phyloP scores from a whole-genome alignment of 2,329 filamentous ascomycete genomes.

The Amauroascus verrucosus region DNA sequence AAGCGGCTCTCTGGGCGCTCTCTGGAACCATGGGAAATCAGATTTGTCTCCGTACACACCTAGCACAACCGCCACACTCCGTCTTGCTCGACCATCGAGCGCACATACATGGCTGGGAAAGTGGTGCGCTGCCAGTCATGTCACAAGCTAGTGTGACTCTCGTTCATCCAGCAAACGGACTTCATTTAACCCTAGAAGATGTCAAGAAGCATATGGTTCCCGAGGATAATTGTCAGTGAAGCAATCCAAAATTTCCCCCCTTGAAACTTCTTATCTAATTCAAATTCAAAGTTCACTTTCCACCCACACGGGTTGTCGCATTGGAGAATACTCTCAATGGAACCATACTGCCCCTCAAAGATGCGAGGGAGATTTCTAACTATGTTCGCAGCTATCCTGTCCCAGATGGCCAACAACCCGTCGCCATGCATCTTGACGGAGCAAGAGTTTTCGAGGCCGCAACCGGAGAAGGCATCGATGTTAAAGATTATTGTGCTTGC shows the following conservation, averaged over 20 bases:
- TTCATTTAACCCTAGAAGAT: constrained; percentile 29
- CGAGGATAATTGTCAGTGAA: constrained; percentile 21
- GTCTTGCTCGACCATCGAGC: constrained; percentile 28
- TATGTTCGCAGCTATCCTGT: constrained; percentile 22
- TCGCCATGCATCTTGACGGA: constrained; percentile 27
- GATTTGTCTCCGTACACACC: constrained; percentile 26
- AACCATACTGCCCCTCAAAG: constrained; percentile 21
- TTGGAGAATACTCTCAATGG: constrained; percentile 25
- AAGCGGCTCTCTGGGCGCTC: constrained; percentile 25
- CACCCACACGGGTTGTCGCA: constrained; percentile 25
- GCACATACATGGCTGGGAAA: constrained; percentile 28
- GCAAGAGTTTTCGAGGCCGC: constrained; percentile 26
- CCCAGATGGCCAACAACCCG: constrained; percentile 18
- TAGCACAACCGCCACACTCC: constrained; percentile 27
- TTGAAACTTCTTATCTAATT: neutral
- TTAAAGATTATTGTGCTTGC: constrained; percentile 24
- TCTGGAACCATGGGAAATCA: constrained; percentile 35
- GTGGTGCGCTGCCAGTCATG: constrained; percentile 23
- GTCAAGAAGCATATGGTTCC: constrained; percentile 23
- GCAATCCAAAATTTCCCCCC: neutral
- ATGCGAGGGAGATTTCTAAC: constrained; percentile 24
- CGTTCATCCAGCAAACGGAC: constrained; percentile 25
- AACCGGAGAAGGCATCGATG: constrained; percentile 18
- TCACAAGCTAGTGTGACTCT: constrained; percentile 26
- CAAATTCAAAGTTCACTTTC: constrained; percentile 20